These are phyloP conservation scores for Chlorella sp. DNA, from an alignment of 139 green algal species.

Conservation along the genomic window DNA sequence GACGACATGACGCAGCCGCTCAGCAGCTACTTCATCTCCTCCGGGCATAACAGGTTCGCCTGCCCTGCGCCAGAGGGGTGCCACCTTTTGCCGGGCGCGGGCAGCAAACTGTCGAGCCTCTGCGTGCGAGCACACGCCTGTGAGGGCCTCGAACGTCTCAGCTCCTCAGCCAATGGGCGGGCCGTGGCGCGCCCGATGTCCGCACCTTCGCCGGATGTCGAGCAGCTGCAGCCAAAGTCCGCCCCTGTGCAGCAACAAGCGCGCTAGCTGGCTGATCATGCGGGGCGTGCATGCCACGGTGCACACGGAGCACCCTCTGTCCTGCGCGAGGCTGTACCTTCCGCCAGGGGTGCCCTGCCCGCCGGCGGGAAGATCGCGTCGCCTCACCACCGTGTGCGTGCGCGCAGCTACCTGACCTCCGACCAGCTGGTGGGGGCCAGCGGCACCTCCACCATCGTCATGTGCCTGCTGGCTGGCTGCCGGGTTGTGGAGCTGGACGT, in stretches of 20 bases:
- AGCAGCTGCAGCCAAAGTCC: neutral
- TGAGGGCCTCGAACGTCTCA: neutral
- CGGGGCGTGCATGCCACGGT: too few species aligned
- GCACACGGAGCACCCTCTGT: too few species aligned
- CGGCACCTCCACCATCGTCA: conserved; percentile 16
- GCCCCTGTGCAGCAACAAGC: too few species aligned
- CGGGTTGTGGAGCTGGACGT: conserved; percentile 34
- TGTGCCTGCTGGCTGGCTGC: conserved; percentile 12
- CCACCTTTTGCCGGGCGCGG: too few species aligned
- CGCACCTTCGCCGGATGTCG: neutral
- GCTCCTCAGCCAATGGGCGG: neutral
- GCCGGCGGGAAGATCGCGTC: too few species aligned
- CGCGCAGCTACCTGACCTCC: conserved; percentile 18
- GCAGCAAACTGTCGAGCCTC: too few species aligned
- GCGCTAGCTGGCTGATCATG: too few species aligned
- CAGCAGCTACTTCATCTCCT: conserved; percentile 20
- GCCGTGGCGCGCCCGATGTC: neutral
- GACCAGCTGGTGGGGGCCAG: conserved; percentile 10
- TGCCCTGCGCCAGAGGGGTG: too few species aligned
- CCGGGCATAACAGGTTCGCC: conserved; percentile 30
- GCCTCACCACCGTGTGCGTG: too few species aligned
- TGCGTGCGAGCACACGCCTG: neutral
- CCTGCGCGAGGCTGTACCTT: too few species aligned
- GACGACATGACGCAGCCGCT: neutral
- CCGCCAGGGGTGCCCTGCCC: too few species aligned